Evolutionary conservation across 192 early-diverging fungal genomes (phyloP).

Genomic region (Podila minutissima): DNA sequence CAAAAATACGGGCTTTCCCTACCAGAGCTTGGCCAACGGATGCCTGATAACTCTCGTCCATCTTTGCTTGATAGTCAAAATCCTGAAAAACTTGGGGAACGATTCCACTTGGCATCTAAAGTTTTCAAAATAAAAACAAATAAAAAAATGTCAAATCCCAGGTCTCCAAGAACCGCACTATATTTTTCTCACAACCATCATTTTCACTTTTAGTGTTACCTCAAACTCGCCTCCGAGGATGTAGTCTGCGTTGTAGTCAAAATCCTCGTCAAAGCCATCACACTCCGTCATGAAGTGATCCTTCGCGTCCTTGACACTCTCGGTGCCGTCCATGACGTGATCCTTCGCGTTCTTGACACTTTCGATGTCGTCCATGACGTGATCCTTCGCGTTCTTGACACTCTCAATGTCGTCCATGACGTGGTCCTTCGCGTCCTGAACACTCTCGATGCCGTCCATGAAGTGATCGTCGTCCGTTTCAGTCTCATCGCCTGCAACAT

Average conservation of each 20-base stretch:
- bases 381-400: background rate
- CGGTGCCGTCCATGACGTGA: too few species aligned
- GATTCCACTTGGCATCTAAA: too few species aligned
- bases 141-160: background rate
- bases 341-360: background rate
- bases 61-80: conserved; percentile 12
- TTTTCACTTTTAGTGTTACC: conserved; percentile 1
- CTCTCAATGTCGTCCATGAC: background rate
- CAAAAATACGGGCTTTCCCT: background rate
- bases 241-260: conserved; percentile 21
- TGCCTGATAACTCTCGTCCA: conserved; percentile 23
- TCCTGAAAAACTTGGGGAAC: background rate
- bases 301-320: background rate
- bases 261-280: conserved; percentile 7
- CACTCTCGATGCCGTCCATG: background rate
- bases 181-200: background rate
- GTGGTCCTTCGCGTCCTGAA: background rate
- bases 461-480: background rate
- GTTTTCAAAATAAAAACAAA: too few species aligned
- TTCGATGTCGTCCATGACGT: background rate
- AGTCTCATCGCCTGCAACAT: too few species aligned
- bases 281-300: background rate
- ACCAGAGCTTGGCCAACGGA: conserved; percentile 13
- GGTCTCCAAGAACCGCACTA: too few species aligned
- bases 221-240: conserved; percentile 12